Evolutionary conservation across 2,329 filamentous ascomycete species (phyloP).

Genomic region (Aspergillus sp.): DNA sequence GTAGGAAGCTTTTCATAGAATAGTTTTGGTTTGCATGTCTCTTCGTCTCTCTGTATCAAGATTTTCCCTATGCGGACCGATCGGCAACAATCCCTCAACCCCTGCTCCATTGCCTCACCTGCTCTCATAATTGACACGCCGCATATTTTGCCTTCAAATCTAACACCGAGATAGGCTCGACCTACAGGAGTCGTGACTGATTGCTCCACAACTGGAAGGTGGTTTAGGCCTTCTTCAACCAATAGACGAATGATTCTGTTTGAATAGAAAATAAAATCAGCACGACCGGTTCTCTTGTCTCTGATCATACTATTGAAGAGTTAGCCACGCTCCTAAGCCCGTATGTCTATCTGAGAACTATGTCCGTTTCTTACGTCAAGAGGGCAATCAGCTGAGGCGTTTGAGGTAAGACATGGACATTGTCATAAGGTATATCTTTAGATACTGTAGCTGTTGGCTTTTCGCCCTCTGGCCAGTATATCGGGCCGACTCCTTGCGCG

Average conservation of each 20-base stretch:
- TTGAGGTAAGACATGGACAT: conserved; percentile 86
- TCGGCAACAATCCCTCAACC: conserved; percentile 90
- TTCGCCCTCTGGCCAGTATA: conserved; percentile 72
- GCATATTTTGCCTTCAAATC: conserved; percentile 97
- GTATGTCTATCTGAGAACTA: neutral
- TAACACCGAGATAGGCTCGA: conserved; percentile 81
- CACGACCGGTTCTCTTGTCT: conserved; percentile 82
- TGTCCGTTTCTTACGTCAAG: conserved; percentile 72
- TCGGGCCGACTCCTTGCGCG: conserved; percentile 71
- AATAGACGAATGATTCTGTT: conserved; percentile 96
- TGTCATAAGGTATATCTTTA: conserved; percentile 74
- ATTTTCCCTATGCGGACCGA: conserved; percentile 99
- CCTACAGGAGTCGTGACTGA: conserved; percentile 89
- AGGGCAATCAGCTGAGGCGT: conserved; percentile 96
- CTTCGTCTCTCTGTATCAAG: conserved; percentile 94
- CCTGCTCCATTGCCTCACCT: conserved; percentile 98
- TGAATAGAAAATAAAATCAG: conserved; percentile 98
- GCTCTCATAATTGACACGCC: conserved; percentile 98
- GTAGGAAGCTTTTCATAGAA: conserved; percentile 98
- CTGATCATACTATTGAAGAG: conserved; percentile 75
- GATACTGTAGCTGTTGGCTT: conserved; percentile 90
- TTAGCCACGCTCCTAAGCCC: conserved; percentile 9
- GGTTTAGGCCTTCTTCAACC: conserved; percentile 95
- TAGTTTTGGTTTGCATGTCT: conserved; percentile 84
- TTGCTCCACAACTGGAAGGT: conserved; percentile 86